Base-by-base conservation (phyloP, 441 rosid genomes). In the Erodium texanum region DNA sequence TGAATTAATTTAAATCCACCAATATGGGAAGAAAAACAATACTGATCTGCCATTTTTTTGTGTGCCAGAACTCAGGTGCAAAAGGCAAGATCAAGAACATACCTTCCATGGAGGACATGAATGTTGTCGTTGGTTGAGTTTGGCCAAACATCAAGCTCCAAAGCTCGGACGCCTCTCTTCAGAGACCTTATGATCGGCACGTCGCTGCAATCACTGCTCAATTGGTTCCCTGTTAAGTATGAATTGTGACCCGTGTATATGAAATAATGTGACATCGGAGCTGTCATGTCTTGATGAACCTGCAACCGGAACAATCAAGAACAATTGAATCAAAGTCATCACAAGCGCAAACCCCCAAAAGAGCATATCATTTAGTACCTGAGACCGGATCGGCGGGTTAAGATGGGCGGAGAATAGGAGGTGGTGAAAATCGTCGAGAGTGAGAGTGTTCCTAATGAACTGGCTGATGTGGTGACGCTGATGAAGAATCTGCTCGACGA, bases 71-170 rank as follows among this genome's bases (percentile, higher is more conserved):
- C n/a, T n/a, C n/a, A n/a, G n/a, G n/a, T n/a, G n/a, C n/a, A n/a
- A n/a, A n/a, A n/a, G n/a, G n/a, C n/a, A n/a, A n/a, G n/a, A n/a
- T n/a, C n/a, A n/a, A n/a, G n/a, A n/a, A n/a, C n/a, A n/a, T 83
- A 93, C 98, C 96, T 79, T 73, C 98, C 98, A 72, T 93, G 98
- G 71, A 83, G 92, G 75, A 90, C 97, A 41, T 89, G 77, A 14
- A 93, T 86, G 71, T 78, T 70, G 64, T 86, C 89, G 50, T 88
- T 87, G 22, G 72, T 68, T 3, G 97, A 85, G 78, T 90, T 91
- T 0, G 97, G 98, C 98, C 97, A 93, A 50, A 93, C 73, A 82
- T 93, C 98, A 62, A 93, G 78, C 70, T 93, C 96, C 70, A 93
- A 82, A n/a, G 86, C 98, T 66, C 97, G 80, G 11, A 93, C 97